A percentile compares a stretch with the other conserved stretches of the same genome.
Conservation (phyloP, 73 alveolate genomes). For the Paramecium biaurelia region DNA sequence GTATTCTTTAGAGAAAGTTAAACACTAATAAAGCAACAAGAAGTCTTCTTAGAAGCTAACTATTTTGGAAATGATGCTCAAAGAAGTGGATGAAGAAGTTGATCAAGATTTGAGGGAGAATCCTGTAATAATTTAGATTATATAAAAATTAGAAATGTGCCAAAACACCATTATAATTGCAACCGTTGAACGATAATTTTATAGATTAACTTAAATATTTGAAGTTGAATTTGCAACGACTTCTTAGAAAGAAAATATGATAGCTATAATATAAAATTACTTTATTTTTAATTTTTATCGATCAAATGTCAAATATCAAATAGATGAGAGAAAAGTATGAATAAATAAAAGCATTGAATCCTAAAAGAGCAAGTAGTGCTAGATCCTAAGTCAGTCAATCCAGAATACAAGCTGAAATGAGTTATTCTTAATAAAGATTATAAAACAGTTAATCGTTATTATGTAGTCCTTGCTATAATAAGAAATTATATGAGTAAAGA, state of each 20-base stretch:
- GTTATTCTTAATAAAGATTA: background rate
- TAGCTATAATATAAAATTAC: background rate
- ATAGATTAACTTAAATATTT: background rate
- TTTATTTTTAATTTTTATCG: background rate
- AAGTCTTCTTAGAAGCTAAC: background rate
- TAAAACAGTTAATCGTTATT: background rate
- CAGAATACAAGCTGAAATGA: background rate
- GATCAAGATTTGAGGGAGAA: background rate
- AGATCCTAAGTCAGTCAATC: background rate
- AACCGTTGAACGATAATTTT: background rate
- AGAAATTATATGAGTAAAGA: background rate
- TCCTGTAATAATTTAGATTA: background rate
- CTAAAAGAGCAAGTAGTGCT: background rate
- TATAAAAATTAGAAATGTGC: background rate
- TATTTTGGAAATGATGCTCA: background rate
- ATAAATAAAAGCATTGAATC: background rate
- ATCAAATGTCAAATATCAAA: background rate
- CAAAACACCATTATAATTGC: background rate
- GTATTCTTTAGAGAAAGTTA: background rate
- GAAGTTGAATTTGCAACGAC: background rate
- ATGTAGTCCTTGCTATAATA: background rate
- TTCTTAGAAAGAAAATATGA: background rate
- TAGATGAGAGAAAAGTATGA: background rate
- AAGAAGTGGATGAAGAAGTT: conserved; percentile 25
- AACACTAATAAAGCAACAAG: background rate